A percentile compares a stretch with the other conserved stretches of the same genome.
phyloP scores from a whole-genome alignment of 257 asterid species.

The Ehretia macrophylla region DNA sequence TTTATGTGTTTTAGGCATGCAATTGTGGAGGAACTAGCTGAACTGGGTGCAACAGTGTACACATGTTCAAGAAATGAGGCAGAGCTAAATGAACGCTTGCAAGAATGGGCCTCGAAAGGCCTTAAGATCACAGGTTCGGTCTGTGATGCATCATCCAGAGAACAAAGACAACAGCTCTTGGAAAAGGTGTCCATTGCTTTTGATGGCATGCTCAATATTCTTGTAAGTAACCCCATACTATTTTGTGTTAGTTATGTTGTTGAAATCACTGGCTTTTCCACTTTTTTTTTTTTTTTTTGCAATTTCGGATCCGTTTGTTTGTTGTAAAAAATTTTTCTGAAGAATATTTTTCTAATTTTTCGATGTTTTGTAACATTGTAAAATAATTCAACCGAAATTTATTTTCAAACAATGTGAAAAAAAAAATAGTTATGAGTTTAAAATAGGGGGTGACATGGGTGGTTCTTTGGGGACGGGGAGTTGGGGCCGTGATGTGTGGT shows the following conservation, averaged over 20 bases:
- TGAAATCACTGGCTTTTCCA: not conserved
- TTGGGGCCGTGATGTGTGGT: too few relatives aligned
- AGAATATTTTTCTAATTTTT: too few relatives aligned
- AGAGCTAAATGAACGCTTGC: constrained; percentile 63
- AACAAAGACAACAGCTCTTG: constrained; percentile 62
- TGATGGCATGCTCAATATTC: constrained; percentile 74
- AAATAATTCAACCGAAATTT: too few relatives aligned
- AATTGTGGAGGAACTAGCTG: constrained; percentile 76
- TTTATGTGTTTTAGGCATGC: constrained; percentile 41
- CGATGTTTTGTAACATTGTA: too few relatives aligned
- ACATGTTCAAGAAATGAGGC: constrained; percentile 81
- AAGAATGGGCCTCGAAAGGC: constrained; percentile 76
- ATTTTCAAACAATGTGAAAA: too few relatives aligned
- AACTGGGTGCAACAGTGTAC: constrained; percentile 72
- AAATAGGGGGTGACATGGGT: too few relatives aligned
- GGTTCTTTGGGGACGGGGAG: too few relatives aligned
- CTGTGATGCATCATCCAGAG: constrained; percentile 77
- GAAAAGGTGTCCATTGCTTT: constrained; percentile 63
- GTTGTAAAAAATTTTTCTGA: too few relatives aligned
- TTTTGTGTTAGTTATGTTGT: not conserved
- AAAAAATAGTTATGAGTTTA: too few relatives aligned
- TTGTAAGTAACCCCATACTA: constrained; percentile 39
- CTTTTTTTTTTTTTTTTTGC: too few relatives aligned
- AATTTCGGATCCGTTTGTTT: too few relatives aligned
- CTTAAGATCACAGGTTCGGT: constrained; percentile 67